Percentiles rank a stretch among this genome's conserved stretches.
phyloP scores from a whole-genome alignment of 805 yeast species.

The Torulaspora maleeae region DNA sequence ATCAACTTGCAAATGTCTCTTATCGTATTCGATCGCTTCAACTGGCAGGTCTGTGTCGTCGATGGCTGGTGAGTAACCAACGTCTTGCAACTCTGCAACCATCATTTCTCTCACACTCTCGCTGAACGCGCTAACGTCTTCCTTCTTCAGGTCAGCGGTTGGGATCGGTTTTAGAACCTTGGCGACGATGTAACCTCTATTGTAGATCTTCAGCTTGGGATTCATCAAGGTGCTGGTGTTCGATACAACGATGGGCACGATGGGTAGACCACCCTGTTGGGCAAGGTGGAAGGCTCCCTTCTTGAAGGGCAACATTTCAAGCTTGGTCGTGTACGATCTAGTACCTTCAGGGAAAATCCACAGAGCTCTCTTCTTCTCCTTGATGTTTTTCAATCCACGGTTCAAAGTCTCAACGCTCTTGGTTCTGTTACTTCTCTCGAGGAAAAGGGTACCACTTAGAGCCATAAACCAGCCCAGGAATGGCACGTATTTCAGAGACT shows the following conservation, averaged over 20 bases:
- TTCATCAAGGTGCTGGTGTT: slow-evolving; percentile 75
- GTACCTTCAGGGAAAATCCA: slow-evolving; percentile 98
- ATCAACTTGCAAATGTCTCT: background rate
- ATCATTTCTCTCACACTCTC: slow-evolving; percentile 54
- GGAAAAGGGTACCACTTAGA: slow-evolving; percentile 82
- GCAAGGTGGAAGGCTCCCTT: slow-evolving; percentile 99
- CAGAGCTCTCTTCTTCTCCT: slow-evolving; percentile 61
- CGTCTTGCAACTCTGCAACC: slow-evolving; percentile 38
- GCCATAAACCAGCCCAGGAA: slow-evolving; percentile 96
- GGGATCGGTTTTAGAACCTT: slow-evolving; percentile 78
- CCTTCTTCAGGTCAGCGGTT: slow-evolving; percentile 64
- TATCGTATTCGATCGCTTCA: slow-evolving; percentile 13
- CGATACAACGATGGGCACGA: slow-evolving; percentile 82
- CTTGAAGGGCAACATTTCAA: slow-evolving; percentile 80
- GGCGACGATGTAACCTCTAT: slow-evolving; percentile 68
- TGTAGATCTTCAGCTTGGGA: slow-evolving; percentile 57
- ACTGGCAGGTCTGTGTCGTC: slow-evolving; percentile 32
- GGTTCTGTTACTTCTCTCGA: slow-evolving; percentile 74
- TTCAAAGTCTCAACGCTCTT: slow-evolving; percentile 74
- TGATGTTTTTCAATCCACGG: slow-evolving; percentile 59
- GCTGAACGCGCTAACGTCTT: slow-evolving; percentile 61
- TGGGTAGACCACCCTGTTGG: slow-evolving; percentile 82
- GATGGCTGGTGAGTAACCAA: slow-evolving; percentile 40
- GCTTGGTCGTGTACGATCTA: slow-evolving; percentile 67
- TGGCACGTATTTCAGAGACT: slow-evolving; percentile 77